Percentiles rank a stretch among this genome's conserved stretches.
These are phyloP conservation scores for Xylaria sp. DNA, from an alignment of 2,329 filamentous ascomycete genomes.

Conservation along the genomic window DNA sequence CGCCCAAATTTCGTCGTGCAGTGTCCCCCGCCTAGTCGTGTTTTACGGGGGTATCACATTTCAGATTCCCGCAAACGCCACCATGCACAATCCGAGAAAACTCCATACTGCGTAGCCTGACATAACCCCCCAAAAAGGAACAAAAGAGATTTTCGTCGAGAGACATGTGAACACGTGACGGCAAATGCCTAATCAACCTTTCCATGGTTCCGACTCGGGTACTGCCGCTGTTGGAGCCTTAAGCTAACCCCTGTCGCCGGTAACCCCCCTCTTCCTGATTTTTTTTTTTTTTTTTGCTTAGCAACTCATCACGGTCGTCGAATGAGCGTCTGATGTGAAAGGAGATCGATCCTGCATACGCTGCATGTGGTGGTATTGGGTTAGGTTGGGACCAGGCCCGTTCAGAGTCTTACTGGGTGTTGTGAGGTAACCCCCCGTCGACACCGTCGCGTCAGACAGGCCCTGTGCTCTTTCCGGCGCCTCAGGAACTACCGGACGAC, in stretches of 20 bases:
- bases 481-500: slow-evolving; percentile 25
- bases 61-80: slow-evolving; percentile 11
- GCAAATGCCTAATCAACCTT: not conserved
- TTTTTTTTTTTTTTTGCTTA: slow-evolving; percentile 15
- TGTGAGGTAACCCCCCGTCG: slow-evolving; percentile 36
- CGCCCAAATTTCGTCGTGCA: not conserved
- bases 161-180: not conserved
- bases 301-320: slow-evolving; percentile 45
- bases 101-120: slow-evolving; percentile 8
- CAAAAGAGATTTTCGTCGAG: not conserved
- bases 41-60: slow-evolving; percentile 19
- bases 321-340: slow-evolving; percentile 45
- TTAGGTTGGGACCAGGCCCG: slow-evolving; percentile 18
- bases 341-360: slow-evolving; percentile 45
- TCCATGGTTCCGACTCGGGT: not conserved
- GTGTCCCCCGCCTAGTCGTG: slow-evolving; percentile 13
- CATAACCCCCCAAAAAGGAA: slow-evolving; percentile 16
- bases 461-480: slow-evolving; percentile 29
- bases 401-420: slow-evolving; percentile 38
- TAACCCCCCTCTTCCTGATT: too few relatives aligned
- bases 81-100: slow-evolving; percentile 12
- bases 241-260: not conserved
- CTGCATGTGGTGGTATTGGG: slow-evolving; percentile 34
- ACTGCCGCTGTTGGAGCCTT: not conserved
- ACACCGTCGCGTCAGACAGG: slow-evolving; percentile 32